A percentile compares a stretch with the other conserved stretches of the same genome.
Conservation (phyloP, 2,329 filamentous ascomycete genomes). For the Paraphaeosphaeria minitans region DNA sequence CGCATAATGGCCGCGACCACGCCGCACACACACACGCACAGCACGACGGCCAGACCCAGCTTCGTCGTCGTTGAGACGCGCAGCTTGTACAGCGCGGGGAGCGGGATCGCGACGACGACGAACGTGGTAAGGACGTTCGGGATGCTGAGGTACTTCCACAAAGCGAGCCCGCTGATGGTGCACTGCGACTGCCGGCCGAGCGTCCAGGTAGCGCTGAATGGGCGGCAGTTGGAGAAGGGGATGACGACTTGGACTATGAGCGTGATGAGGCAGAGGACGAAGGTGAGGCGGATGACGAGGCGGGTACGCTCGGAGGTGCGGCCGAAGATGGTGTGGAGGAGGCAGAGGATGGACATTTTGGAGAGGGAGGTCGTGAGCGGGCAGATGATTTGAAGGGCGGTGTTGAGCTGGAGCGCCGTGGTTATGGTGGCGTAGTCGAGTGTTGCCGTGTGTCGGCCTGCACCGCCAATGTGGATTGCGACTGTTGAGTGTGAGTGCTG, state of each 20-base stretch:
- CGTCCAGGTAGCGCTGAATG: slow-evolving; percentile 26
- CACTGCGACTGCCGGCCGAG: slow-evolving; percentile 12
- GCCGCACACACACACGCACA: slow-evolving; percentile 20
- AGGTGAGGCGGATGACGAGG: slow-evolving; percentile 20
- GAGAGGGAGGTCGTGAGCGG: slow-evolving; percentile 29
- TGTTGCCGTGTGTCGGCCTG: slow-evolving; percentile 20
- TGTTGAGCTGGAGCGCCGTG: slow-evolving; percentile 21
- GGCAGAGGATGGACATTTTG: slow-evolving; percentile 25
- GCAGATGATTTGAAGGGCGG: slow-evolving; percentile 23
- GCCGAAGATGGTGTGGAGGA: slow-evolving; percentile 23
- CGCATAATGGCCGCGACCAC: slow-evolving; percentile 27
- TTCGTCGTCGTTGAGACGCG: slow-evolving; percentile 18
- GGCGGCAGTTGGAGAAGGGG: slow-evolving; percentile 30
- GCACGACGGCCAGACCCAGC: slow-evolving; percentile 18
- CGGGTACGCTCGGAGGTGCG: slow-evolving; percentile 14
- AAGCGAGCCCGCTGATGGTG: slow-evolving; percentile 13
- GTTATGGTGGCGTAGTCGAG: slow-evolving; percentile 12
- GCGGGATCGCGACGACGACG: slow-evolving; percentile 23
- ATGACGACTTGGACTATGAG: slow-evolving; percentile 27
- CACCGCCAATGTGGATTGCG: slow-evolving; percentile 23
- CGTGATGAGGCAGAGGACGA: slow-evolving; percentile 19
- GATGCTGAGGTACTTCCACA: slow-evolving; percentile 28
- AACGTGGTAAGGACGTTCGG: slow-evolving; percentile 27
- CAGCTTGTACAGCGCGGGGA: slow-evolving; percentile 23
- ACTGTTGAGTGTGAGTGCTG: slow-evolving; percentile 13